phyloP scores from a whole-genome alignment of 768 basidiomycete species.

The Cyathus striatus region DNA sequence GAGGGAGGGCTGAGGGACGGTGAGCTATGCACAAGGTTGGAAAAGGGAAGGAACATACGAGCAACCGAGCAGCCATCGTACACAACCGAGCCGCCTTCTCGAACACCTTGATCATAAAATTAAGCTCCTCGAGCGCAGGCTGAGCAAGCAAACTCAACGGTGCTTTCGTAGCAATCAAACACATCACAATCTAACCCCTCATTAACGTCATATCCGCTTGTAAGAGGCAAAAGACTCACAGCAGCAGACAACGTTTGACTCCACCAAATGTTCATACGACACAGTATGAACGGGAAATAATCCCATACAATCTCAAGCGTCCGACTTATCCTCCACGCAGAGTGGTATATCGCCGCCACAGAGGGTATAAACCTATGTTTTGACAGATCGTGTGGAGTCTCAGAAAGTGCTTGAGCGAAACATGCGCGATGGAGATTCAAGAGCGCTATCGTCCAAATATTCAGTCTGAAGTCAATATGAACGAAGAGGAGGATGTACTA shows the following conservation, averaged over 20 bases:
- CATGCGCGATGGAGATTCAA: constrained; percentile 65
- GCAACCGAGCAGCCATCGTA: constrained; percentile 36
- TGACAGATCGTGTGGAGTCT: constrained; percentile 49
- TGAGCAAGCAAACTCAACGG: constrained; percentile 43
- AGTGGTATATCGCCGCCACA: constrained; percentile 67
- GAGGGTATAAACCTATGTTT: constrained; percentile 64
- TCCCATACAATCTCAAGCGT: constrained; percentile 39
- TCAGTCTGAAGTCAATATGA: no score
- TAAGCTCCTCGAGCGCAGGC: constrained; percentile 43
- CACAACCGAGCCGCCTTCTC: constrained; percentile 39
- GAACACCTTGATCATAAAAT: constrained; percentile 38
- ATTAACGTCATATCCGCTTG: not conserved
- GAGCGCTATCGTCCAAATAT: no score
- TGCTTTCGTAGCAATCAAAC: constrained; percentile 45
- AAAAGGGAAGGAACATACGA: no score
- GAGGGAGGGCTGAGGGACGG: constrained; percentile 26
- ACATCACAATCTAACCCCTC: constrained; percentile 64
- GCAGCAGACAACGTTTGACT: constrained; percentile 61
- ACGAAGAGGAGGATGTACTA: no score
- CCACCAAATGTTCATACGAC: constrained; percentile 53
- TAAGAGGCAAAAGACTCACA: constrained; percentile 24
- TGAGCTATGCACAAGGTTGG: no score
- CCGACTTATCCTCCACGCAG: constrained; percentile 61
- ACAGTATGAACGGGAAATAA: constrained; percentile 32
- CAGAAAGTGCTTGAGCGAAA: constrained; percentile 62